A percentile compares a stretch with the other conserved stretches of the same genome.
phyloP scores from a whole-genome alignment of 2,329 filamentous ascomycete species.

The Plectosphaerella sp. region DNA sequence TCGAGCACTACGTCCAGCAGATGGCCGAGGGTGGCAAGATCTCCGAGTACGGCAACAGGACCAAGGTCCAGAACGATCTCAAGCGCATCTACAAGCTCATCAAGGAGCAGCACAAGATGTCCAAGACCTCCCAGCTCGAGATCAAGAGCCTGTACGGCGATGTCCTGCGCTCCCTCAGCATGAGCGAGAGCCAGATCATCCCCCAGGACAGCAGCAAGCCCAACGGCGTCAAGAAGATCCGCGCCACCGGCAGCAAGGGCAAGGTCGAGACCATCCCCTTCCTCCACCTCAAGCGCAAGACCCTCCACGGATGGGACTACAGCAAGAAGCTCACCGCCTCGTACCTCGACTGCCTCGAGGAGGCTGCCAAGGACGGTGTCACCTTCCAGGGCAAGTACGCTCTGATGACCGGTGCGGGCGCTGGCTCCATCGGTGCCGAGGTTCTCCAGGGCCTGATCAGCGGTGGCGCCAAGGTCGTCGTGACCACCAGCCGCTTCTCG shows the following conservation, averaged over 20 bases:
- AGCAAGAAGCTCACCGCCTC: conserved; percentile 96
- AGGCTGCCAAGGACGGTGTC: conserved; percentile 81
- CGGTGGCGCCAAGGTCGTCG: conserved; percentile 92
- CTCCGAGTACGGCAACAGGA: conserved; percentile 95
- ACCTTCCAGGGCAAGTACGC: conserved; percentile 94
- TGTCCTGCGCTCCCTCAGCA: conserved; percentile 86
- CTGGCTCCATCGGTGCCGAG: conserved; percentile 95
- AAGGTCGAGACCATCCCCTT: conserved; percentile 98
- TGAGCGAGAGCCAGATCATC: conserved; percentile 98
- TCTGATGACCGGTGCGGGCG: conserved; percentile 96
- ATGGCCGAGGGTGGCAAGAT: conserved; percentile 99
- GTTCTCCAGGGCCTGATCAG: conserved; percentile 94
- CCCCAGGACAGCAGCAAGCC: conserved; percentile 75
- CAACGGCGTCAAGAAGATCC: conserved; percentile 47
- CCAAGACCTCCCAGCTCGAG: conserved; percentile 91
- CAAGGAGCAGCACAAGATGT: conserved; percentile 95
- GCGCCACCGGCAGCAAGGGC: conserved; percentile 64
- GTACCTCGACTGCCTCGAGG: conserved; percentile 88
- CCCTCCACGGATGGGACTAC: conserved; percentile 95
- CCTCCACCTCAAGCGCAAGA: conserved; percentile 92
- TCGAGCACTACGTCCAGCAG: conserved; percentile 97
- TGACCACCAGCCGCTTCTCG: conserved; percentile 95
- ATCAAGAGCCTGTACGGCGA: conserved; percentile 95
- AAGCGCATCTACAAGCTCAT: conserved; percentile 97
- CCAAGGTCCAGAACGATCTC: conserved; percentile 95